Base-by-base conservation (phyloP, 2,329 filamentous ascomycete species). In the Pseudogymnoascus sp. region DNA sequence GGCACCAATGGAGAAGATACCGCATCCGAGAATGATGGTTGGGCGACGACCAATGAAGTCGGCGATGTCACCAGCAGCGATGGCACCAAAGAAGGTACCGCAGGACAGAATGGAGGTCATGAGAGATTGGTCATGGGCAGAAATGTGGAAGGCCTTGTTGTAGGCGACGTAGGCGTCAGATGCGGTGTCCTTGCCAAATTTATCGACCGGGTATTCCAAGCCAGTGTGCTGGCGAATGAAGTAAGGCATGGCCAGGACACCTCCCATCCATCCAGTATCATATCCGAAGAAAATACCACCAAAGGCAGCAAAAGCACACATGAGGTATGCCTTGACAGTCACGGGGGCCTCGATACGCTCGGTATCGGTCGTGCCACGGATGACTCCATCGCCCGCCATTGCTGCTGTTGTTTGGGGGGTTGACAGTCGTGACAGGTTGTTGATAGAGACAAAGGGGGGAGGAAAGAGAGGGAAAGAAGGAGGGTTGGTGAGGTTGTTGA, bases 91-190 rank as follows among this genome's bases (percentile, higher is more conserved):
- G 79, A 93, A 91, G 67, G 90, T 93, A 77, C 89, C 89, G 72
- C 72, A 85, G 34, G 90, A 93, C 59, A 93, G 82, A 69, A 93
- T 91, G 18, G 89, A 92, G 71, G 86, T 86, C 72, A 92, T 87
- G 60, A 88, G 78, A 18, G 84, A 87, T 69, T 83, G 79, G 59
- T 78, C 77, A 63, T 72, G 76, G 8, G 80, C 77, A 3, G 79
- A 75, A 21, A 84, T 63, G 69, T 63, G 61, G 63, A 71, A 72
- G n/a, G 68, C 65, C 12, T 63, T 62, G 9, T 42, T 66, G 7
- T 62, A 66, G 1, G 61, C 68, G 0, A 34, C 2, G 7, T 64
- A 62, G 5, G 69, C 66, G 40, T 63, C 63, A 9, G 66, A 5
- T 1, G 3, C 25, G 56, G 9, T 5, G 21, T 60, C 56, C 61